Conservation (phyloP, 768 basidiomycete species). For the Hygrophorus pudorinus region DNA sequence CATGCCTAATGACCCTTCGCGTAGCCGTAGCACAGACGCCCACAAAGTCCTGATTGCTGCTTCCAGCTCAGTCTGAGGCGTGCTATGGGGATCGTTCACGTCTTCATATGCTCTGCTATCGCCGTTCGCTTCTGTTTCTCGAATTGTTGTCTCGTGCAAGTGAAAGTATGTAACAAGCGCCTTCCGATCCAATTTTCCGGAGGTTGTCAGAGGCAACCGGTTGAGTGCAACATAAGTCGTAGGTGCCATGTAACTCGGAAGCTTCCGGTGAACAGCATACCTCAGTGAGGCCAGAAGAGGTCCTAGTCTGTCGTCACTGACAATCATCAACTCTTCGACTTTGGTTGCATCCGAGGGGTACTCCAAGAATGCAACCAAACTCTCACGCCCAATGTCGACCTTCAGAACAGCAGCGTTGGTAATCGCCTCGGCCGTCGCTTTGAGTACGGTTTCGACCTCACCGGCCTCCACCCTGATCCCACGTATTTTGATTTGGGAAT, state of each 20-base stretch:
- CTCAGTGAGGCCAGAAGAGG: neutral
- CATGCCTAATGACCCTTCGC: neutral
- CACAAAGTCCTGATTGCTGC: conserved; percentile 1
- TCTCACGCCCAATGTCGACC: neutral
- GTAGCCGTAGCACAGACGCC: neutral
- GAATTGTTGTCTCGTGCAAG: neutral
- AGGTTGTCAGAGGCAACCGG: too few relatives aligned
- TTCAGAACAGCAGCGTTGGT: too few relatives aligned
- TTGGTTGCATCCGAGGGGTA: neutral
- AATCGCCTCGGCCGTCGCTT: neutral
- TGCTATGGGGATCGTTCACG: neutral
- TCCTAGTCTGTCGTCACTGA: neutral
- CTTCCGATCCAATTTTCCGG: conserved; percentile 2
- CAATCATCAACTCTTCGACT: neutral
- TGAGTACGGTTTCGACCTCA: neutral
- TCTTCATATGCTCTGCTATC: too few relatives aligned
- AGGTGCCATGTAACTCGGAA: conserved; percentile 3
- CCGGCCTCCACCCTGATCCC: neutral
- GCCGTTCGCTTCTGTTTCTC: too few relatives aligned
- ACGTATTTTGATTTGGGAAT: too few relatives aligned
- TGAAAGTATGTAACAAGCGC: neutral
- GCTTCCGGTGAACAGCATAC: conserved; percentile 1
- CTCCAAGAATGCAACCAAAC: conserved; percentile 1
- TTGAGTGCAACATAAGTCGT: too few relatives aligned
- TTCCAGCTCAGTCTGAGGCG: too few relatives aligned